These are phyloP conservation scores for Neodidymelliopsis sp. DNA, from an alignment of 2,329 filamentous ascomycete genomes.

Conservation along the genomic window DNA sequence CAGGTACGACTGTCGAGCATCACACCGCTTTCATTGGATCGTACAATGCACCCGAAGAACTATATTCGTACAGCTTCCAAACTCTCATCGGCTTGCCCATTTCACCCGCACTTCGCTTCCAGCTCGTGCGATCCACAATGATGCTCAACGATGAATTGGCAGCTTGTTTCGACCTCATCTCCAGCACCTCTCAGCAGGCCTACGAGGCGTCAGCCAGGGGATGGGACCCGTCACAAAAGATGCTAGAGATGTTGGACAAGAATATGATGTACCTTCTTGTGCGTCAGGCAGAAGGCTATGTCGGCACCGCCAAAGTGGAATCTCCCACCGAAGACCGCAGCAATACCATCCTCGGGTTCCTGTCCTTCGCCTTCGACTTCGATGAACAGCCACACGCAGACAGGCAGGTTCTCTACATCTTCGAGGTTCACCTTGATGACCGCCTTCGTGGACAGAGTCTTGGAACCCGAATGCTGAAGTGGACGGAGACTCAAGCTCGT, in stretches of 20 bases:
- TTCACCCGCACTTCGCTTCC: conserved; percentile 16
- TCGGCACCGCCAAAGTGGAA: background rate
- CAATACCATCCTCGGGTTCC: conserved; percentile 50
- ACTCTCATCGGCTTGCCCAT: background rate
- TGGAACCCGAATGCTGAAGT: conserved; percentile 65
- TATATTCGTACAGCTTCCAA: conserved; percentile 5
- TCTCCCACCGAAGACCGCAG: background rate
- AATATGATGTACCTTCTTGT: conserved; percentile 73
- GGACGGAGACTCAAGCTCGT: conserved; percentile 62
- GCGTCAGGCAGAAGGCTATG: conserved; percentile 17
- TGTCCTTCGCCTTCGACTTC: conserved; percentile 62
- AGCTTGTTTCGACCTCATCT: conserved; percentile 64
- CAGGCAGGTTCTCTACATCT: conserved; percentile 76
- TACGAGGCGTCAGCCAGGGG: conserved; percentile 69
- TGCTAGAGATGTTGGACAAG: conserved; percentile 70
- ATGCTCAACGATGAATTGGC: conserved; percentile 53
- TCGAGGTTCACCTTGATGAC: conserved; percentile 74
- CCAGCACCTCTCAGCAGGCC: conserved; percentile 68
- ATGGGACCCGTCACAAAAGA: conserved; percentile 70
- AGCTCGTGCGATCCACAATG: conserved; percentile 32
- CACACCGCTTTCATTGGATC: conserved; percentile 6
- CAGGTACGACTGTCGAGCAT: conserved; percentile 1
- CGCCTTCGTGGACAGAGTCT: conserved; percentile 68
- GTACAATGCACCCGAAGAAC: conserved; percentile 2
- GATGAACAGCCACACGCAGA: conserved; percentile 57